These are phyloP conservation scores for Fusarium protoensiforme DNA, from an alignment of 2,329 filamentous ascomycete species.

Conservation along the genomic window DNA sequence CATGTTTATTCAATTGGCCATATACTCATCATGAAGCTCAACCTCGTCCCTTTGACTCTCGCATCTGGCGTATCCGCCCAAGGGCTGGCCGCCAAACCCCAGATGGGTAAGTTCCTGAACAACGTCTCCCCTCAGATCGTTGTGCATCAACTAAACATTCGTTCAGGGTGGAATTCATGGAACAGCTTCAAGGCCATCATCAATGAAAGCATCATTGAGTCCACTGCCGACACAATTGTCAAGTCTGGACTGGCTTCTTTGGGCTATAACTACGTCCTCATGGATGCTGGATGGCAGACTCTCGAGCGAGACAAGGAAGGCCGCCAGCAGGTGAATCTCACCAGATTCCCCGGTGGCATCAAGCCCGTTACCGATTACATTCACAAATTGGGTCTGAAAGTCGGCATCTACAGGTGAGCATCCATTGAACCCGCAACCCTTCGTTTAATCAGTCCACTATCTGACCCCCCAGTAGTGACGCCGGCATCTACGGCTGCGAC, in stretches of 20 bases:
- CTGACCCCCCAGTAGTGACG: neutral
- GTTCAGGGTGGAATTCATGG: neutral
- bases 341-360: neutral
- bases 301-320: neutral
- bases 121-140: rapidly evolving
- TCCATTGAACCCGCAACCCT: neutral
- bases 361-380: neutral
- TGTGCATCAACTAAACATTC: neutral
- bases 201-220: neutral
- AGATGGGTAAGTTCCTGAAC: neutral
- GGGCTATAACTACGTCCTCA: neutral
- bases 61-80: neutral
- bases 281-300: conserved; percentile 1
- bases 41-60: neutral
- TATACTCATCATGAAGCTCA: neutral
- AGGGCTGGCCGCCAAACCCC: neutral
- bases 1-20: neutral
- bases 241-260: neutral
- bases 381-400: neutral
- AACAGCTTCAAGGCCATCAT: neutral
- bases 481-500: neutral
- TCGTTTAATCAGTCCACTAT: neutral
- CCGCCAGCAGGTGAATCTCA: neutral
- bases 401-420: conserved; percentile 1
- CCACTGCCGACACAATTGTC: neutral